Evolutionary conservation across 768 basidiomycete species (phyloP), one percentile per base, ranked within the genome.

Genomic region (Sarcodon aspratus): DNA sequence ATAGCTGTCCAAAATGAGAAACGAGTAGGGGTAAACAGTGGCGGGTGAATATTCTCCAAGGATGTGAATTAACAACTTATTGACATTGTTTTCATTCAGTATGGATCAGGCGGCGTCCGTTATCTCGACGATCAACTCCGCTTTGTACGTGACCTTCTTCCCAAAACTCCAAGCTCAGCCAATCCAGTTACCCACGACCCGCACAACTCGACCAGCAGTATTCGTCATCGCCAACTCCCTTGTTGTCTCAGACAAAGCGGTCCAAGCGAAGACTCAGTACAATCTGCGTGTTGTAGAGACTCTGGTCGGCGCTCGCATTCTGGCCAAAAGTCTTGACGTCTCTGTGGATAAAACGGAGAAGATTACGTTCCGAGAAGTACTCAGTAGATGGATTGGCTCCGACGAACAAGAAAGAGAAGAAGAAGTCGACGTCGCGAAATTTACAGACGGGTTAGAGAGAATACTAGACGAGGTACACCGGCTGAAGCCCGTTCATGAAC

Each of bases 31-130:
- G 85, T 87, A 8, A 88, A 89, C 56, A 83, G 79, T 50, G 85
- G 85, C 52, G 84, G 85, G 85, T 85, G 56, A 51, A 75, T 60
- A 15, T 9, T 18, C 7, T 48, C n/a, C 6, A 37, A 31, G 21
- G 32, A 46, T 13, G 7, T 35, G 11, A n/a, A 48, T 33, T 43
- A 27, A 44, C n/a, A 6, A 31, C 38, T 12, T 55, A 40, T 54
- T 37, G 56, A 54, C 48, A 6, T 49, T 49, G 45, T 6, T 4
- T 33, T 48, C 6, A 44, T 33, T 7, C 45, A 85, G 88, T 21
- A 87, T 94, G 85, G 92, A 95, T 62, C 90, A 93, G 71, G 85
- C 90, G 1, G 88, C 90, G 0, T 91, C 87, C 0, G 82, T 91
- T 35, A 82, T 94, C 54, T 84, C 79, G 12, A 70, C 75, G 21